Evolutionary conservation across 164 flowering plant genomes (phyloP), one percentile per base, ranked within the genome.

Genomic region (Kingdonia uniflora): DNA sequence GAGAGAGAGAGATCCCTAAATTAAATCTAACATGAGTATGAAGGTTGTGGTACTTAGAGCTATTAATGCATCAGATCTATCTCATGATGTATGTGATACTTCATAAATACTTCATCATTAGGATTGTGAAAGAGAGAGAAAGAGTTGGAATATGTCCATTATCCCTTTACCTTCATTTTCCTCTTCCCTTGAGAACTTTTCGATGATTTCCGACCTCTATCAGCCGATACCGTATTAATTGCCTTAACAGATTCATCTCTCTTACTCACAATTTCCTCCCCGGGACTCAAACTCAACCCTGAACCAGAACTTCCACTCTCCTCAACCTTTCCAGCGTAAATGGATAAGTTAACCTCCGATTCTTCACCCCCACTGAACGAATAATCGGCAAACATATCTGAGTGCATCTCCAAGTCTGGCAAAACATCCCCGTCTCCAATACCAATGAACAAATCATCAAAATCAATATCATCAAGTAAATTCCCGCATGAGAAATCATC

Each of bases 351-450:
- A 25, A 56, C n/a, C 8, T 76, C 74, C 15, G 84, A 80, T 23
- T 77, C 83, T 25, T 80, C 83, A 5, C 79, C 76, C 5, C 76
- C 68, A 59, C 79, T 74, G 46, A 60, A 42, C 0, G 97, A 76
- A 51, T 80, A 81, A 16, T 81, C 91, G 0, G 89, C 81, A 1
- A 85, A 70, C 53, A 90, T 55, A 19, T 90, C 92, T 14, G 89
- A 71, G 74, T 87, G 95, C 80, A 87, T 72, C 70, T 85, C 95
- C 81, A 91, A 68, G 66, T 81, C 92, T 12, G 89, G 97, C 51
- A 87, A 57, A 38, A 73, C 59, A 42, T 87, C 85, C 6, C 74
- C 81, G 40, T 79, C 78, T 6, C 67, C 72, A 42, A 79, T 72
- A 2, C 82, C 86, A 12, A 68, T 42, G 42, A 87, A 91, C 1